phyloP scores from a whole-genome alignment of 345 rosid genomes.

The Corymbia maculata region DNA sequence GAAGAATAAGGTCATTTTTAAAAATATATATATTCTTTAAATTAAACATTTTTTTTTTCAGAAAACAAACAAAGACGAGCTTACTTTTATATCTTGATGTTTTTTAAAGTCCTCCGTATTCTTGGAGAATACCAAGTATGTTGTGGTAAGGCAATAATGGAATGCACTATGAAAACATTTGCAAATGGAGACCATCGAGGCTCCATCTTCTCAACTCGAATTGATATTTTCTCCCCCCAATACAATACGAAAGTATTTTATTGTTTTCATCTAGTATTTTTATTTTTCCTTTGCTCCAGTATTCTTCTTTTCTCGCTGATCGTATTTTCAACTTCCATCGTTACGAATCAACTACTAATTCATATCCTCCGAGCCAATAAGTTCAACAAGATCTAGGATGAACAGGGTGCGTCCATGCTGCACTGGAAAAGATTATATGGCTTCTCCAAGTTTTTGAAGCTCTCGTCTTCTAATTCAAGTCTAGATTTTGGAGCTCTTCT shows the following conservation, averaged over 20 bases:
- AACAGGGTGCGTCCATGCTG: background rate
- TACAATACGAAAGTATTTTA: background rate
- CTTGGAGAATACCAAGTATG: background rate
- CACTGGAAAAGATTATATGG: background rate
- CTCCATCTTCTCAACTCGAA: background rate
- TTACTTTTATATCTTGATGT: background rate
- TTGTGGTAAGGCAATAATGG: background rate
- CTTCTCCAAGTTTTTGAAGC: too few relatives aligned
- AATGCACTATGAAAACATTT: background rate
- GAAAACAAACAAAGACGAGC: accelerated
- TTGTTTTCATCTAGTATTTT: background rate
- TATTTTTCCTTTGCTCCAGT: too few relatives aligned
- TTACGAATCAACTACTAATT: background rate
- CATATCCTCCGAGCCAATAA: background rate
- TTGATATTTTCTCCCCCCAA: background rate
- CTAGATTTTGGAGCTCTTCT: background rate
- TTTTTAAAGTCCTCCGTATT: background rate
- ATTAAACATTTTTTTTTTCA: too few relatives aligned
- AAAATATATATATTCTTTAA: too few relatives aligned
- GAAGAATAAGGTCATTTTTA: background rate
- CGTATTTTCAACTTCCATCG: background rate
- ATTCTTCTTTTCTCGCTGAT: background rate
- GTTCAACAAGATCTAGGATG: background rate
- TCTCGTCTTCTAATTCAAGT: too few relatives aligned
- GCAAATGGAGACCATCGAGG: background rate